Evolutionary conservation across 2,329 filamentous ascomycete genomes (phyloP), one percentile per base, ranked within the genome.

Genomic region (Fusarium camptoceras): DNA sequence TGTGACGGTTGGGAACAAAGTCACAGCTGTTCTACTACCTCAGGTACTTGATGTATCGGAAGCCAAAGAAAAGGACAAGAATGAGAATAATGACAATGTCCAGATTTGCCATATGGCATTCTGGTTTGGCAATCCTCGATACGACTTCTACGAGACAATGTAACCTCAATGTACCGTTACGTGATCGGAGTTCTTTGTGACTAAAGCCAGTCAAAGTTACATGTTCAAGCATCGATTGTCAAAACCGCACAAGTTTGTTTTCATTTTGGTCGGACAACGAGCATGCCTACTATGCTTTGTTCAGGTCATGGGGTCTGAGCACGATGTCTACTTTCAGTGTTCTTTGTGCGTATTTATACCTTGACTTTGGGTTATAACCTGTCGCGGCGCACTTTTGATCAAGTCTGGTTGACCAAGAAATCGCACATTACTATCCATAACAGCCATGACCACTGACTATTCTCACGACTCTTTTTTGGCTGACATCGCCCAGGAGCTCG

Each of bases 61-160:
- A 18, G 31, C 37, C 43, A 39, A 39, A 34, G 41, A 53, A 59
- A 66, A 55, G 43, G 37, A 48, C 22, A 48, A 61, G 61, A 66
- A 60, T 41, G 47, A 28, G 62, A 55, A 43, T 42, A 68, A 48
- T 68, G 42, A 48, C 50, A 60, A 64, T 28, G 11, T 27, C 28
- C 46, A 39, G 55, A 51, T 28, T 53, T 60, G 20, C 28, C 12
- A 20, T 34, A 31, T 18, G 53, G 43, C 39, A 14, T 44, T 39
- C 55, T 47, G 39, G 46, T 43, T 31, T 58, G 34, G 48, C 24
- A 55, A 15, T 27, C 27, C 30, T 66, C 43, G 34, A 25, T 28
- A 8, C 54, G 8, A 15, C 28, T n/a, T 31, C 10, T 6, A n/a
- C 34, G 34, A n/a, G 34, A 37, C 34, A 37, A 37, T 10, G 34